Percentiles rank a stretch among this genome's conserved stretches.
Evolutionary conservation across 371 early-diverging fungal species (phyloP).

Genomic region (Rhizomucor miehei): DNA sequence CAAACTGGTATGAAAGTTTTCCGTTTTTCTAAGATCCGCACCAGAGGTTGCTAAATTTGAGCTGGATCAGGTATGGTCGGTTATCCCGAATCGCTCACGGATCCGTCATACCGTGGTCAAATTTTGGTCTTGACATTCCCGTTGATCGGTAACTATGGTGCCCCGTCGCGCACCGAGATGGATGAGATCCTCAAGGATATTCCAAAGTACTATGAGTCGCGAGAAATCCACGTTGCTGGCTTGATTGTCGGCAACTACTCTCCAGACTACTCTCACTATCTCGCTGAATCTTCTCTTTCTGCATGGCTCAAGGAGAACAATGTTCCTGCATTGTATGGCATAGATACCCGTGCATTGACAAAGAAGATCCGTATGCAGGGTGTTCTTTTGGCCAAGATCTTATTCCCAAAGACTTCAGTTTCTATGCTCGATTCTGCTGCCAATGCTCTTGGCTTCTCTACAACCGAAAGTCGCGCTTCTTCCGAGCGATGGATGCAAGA

Average conservation of each 20-base stretch:
- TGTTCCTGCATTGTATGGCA: constrained; percentile 89
- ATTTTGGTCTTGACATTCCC: constrained; percentile 92
- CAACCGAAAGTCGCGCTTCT: constrained; percentile 35
- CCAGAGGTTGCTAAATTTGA: constrained; percentile 1
- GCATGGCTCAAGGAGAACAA: constrained; percentile 87
- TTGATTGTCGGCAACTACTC: constrained; percentile 89
- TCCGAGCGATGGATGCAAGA: constrained; percentile 61
- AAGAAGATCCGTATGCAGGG: constrained; percentile 83
- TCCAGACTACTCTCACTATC: constrained; percentile 88
- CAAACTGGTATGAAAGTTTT: constrained; percentile 2
- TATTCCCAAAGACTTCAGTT: constrained; percentile 77
- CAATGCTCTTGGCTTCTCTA: constrained; percentile 33
- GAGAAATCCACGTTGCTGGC: constrained; percentile 80
- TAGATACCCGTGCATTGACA: constrained; percentile 93
- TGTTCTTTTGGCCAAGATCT: constrained; percentile 82
- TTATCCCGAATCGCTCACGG: constrained; percentile 95
- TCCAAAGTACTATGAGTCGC: constrained; percentile 83
- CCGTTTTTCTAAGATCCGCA: background rate
- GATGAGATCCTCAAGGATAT: constrained; percentile 82
- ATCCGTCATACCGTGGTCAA: constrained; percentile 95
- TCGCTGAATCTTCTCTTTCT: constrained; percentile 82
- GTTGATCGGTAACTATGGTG: constrained; percentile 91
- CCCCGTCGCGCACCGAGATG: constrained; percentile 68
- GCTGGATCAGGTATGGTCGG: constrained; percentile 54
- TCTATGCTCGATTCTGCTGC: constrained; percentile 46